Percentiles rank a stretch among this genome's conserved stretches.
These are phyloP conservation scores for Buxus sempervirens DNA, from an alignment of 164 flowering plant genomes.

Conservation along the genomic window DNA sequence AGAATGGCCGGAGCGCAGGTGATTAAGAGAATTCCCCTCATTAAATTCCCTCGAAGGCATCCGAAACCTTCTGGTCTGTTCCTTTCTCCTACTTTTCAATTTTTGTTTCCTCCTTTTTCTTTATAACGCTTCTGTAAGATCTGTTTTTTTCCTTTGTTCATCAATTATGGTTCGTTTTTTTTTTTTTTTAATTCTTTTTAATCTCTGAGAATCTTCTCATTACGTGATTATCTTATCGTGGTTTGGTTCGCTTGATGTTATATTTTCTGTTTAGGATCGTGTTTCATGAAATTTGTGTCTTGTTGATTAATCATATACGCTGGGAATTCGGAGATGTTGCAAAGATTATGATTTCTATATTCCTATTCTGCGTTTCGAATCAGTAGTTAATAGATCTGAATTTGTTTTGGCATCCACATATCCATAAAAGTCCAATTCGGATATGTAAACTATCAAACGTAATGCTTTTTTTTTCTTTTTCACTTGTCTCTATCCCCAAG, in stretches of 20 bases:
- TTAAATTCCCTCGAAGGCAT: slow-evolving; percentile 52
- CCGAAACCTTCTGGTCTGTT: slow-evolving; percentile 36
- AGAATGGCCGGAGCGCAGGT: slow-evolving; percentile 28
- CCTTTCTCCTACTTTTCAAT: not conserved
- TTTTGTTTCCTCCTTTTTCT: not conserved
- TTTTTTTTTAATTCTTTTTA: not conserved
- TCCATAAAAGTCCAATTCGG: too few relatives aligned
- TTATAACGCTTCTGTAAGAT: not conserved
- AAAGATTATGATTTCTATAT: not conserved
- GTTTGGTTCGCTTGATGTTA: not conserved
- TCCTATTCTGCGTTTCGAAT: too few relatives aligned
- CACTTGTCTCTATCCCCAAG: too few relatives aligned
- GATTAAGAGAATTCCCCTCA: slow-evolving; percentile 53
- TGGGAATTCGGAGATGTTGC: not conserved
- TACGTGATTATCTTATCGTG: not conserved
- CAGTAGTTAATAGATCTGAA: too few relatives aligned
- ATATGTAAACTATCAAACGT: too few relatives aligned
- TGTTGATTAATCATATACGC: not conserved
- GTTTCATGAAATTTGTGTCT: not conserved
- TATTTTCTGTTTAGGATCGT: not conserved
- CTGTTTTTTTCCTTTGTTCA: not conserved
- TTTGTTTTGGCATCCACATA: too few relatives aligned
- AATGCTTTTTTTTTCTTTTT: too few relatives aligned
- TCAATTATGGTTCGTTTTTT: not conserved
- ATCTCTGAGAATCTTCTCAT: not conserved